phyloP scores from a whole-genome alignment of 2,329 filamentous ascomycete genomes.

The Lasiodiplodia citricola region DNA sequence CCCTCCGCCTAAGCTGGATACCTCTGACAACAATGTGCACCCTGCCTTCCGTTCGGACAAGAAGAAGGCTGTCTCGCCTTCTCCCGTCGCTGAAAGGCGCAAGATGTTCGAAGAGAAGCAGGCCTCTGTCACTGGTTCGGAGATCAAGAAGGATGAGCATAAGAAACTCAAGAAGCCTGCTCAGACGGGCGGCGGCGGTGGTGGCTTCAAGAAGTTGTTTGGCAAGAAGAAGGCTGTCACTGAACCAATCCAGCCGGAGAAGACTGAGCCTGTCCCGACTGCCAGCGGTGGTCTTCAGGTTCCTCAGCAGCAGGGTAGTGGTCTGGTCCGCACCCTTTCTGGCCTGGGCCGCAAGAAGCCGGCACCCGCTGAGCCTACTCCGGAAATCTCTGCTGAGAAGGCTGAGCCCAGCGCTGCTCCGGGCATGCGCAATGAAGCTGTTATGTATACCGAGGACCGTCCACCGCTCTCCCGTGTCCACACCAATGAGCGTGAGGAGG shows the following conservation, averaged over 20 bases:
- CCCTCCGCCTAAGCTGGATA: slow-evolving; percentile 30
- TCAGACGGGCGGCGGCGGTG: slow-evolving; percentile 34
- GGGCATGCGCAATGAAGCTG: slow-evolving; percentile 23
- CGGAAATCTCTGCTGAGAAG: neutral
- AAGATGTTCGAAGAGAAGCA: slow-evolving; percentile 25
- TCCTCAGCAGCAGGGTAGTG: slow-evolving; percentile 10
- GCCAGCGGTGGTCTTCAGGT: slow-evolving; percentile 31
- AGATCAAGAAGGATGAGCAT: slow-evolving; percentile 38
- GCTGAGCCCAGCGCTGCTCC: neutral
- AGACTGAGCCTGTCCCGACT: neutral
- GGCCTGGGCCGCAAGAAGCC: slow-evolving; percentile 14
- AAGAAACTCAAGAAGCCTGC: slow-evolving; percentile 44
- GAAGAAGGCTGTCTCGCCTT: slow-evolving; percentile 29
- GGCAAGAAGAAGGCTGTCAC: slow-evolving; percentile 42
- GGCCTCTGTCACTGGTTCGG: slow-evolving; percentile 24
- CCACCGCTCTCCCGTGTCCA: slow-evolving; percentile 35
- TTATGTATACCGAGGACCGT: slow-evolving; percentile 18
- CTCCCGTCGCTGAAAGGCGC: slow-evolving; percentile 20
- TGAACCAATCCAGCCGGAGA: neutral
- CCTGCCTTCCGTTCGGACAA: slow-evolving; percentile 45
- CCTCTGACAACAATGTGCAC: slow-evolving; percentile 42
- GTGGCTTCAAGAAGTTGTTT: slow-evolving; percentile 48
- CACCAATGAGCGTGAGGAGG: slow-evolving; percentile 63
- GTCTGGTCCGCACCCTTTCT: slow-evolving; percentile 15
- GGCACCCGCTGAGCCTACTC: neutral